Evolutionary conservation across 768 basidiomycete genomes (phyloP).

Genomic region (Krasilnikovozyma curviuscula): DNA sequence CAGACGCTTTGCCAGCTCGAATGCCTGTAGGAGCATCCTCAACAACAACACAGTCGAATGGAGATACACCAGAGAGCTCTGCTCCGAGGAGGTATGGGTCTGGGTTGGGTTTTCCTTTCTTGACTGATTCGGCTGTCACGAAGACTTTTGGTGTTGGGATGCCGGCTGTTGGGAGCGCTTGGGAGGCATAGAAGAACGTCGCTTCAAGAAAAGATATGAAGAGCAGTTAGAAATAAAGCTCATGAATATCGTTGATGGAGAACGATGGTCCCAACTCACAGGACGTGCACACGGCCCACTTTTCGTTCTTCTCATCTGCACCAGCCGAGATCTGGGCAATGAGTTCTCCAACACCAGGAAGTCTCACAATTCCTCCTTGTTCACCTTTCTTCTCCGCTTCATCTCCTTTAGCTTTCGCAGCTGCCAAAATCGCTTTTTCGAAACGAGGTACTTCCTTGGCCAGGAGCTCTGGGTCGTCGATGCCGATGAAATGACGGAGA

Average conservation of each 20-base stretch:
- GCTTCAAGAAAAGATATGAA: conserved; percentile 43
- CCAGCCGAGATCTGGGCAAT: conserved; percentile 6
- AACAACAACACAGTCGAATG: conserved; percentile 56
- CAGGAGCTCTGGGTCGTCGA: conserved; percentile 9
- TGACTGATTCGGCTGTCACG: conserved; percentile 57
- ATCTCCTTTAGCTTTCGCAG: conserved; percentile 5
- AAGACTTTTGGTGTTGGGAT: conserved; percentile 41
- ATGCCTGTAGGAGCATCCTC: conserved; percentile 80
- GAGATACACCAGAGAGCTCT: conserved; percentile 35
- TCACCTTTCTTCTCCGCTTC: no score
- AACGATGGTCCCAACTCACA: background rate
- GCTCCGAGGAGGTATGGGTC: conserved; percentile 73
- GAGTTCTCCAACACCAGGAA: conserved; percentile 8
- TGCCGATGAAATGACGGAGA: conserved; percentile 17
- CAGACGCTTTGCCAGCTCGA: conserved; percentile 52
- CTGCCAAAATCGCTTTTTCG: conserved; percentile 11
- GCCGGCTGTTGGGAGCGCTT: conserved; percentile 44
- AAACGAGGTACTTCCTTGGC: conserved; percentile 8
- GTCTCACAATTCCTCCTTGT: conserved; percentile 9
- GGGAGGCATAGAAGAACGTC: conserved; percentile 48
- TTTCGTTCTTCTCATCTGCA: conserved; percentile 5
- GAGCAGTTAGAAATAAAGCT: background rate
- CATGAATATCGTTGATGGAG: no score
- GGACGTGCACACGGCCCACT: conserved; percentile 12
- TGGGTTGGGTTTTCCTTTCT: conserved; percentile 63